Evolutionary conservation across 192 early-diverging fungal species (phyloP).

Genomic region (Entomortierella chlamydospora): DNA sequence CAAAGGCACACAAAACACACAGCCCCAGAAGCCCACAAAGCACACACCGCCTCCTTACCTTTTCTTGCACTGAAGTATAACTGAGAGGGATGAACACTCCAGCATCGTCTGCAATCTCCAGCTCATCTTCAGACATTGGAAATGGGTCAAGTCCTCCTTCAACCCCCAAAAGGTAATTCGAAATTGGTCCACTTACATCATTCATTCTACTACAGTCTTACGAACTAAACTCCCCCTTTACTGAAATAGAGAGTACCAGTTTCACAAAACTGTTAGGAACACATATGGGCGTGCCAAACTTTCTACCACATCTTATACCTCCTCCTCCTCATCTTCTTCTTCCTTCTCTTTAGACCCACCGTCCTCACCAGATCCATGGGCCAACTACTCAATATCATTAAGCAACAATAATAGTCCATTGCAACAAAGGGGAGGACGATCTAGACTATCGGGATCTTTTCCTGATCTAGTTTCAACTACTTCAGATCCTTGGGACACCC

Average conservation of each 20-base stretch:
- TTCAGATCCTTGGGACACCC: slow-evolving; percentile 13
- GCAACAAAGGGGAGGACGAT: neutral
- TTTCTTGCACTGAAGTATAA: too few relatives aligned
- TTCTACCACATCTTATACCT: neutral
- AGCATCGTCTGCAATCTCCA: slow-evolving; percentile 1
- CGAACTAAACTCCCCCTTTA: neutral
- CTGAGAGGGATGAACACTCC: slow-evolving; percentile 15
- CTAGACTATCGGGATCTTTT: slow-evolving; percentile 17
- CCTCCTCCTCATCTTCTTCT: neutral
- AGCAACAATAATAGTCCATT: slow-evolving; percentile 8
- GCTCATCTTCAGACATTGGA: neutral
- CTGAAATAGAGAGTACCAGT: slow-evolving; percentile 29
- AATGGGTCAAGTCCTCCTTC: slow-evolving; percentile 1
- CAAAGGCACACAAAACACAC: too few relatives aligned
- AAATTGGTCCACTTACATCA: too few relatives aligned
- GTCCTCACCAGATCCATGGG: slow-evolving; percentile 22
- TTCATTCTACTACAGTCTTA: too few relatives aligned
- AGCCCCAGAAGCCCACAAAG: too few relatives aligned
- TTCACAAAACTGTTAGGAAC: slow-evolving; percentile 24
- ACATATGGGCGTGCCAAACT: slow-evolving; percentile 37
- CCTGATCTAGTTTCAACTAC: neutral
- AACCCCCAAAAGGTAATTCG: slow-evolving; percentile 14
- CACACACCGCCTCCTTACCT: too few relatives aligned
- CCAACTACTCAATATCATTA: neutral
- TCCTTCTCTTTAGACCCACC: neutral